Conservation (phyloP, 768 basidiomycete genomes). For the Amanita subjunquillea region DNA sequence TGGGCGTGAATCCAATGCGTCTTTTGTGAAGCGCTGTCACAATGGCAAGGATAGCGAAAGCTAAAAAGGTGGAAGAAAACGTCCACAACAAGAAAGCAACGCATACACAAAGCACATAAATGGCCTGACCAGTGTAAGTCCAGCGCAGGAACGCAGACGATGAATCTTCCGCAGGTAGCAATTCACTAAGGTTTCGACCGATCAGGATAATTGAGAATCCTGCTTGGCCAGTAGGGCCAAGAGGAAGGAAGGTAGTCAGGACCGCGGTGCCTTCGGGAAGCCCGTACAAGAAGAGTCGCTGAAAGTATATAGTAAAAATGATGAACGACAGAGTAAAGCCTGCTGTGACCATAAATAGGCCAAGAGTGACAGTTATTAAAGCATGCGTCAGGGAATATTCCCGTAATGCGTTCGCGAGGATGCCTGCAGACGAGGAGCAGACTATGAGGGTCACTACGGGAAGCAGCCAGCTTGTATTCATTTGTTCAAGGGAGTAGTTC, state of each 20-base stretch:
- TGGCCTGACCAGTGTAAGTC: conserved; percentile 19
- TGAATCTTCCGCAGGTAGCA: conserved; percentile 23
- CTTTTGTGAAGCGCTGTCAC: conserved; percentile 27
- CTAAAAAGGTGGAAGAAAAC: conserved; percentile 52
- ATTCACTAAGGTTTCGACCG: conserved; percentile 33
- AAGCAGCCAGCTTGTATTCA: conserved; percentile 64
- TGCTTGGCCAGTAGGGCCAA: conserved; percentile 66
- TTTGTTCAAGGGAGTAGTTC: conserved; percentile 38
- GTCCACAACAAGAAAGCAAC: conserved; percentile 48
- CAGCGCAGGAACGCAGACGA: conserved; percentile 24
- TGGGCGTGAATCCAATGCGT: conserved; percentile 39
- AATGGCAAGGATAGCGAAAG: conserved; percentile 44
- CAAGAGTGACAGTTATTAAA: conserved; percentile 41
- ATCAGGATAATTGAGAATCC: conserved; percentile 46
- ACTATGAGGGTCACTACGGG: conserved; percentile 71
- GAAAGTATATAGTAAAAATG: conserved; percentile 55
- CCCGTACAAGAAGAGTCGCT: conserved; percentile 48
- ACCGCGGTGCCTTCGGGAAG: conserved; percentile 36
- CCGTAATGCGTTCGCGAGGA: conserved; percentile 41
- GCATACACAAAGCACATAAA: conserved; percentile 38
- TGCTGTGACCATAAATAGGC: conserved; percentile 44
- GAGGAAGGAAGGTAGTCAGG: conserved; percentile 58
- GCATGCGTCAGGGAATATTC: conserved; percentile 35
- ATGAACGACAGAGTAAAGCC: conserved; percentile 54
- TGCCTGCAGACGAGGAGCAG: conserved; percentile 54